Evolutionary conservation across 2,329 filamentous ascomycete species (phyloP), one percentile per base, ranked within the genome.

Genomic region (Akanthomyces dipterigenus): DNA sequence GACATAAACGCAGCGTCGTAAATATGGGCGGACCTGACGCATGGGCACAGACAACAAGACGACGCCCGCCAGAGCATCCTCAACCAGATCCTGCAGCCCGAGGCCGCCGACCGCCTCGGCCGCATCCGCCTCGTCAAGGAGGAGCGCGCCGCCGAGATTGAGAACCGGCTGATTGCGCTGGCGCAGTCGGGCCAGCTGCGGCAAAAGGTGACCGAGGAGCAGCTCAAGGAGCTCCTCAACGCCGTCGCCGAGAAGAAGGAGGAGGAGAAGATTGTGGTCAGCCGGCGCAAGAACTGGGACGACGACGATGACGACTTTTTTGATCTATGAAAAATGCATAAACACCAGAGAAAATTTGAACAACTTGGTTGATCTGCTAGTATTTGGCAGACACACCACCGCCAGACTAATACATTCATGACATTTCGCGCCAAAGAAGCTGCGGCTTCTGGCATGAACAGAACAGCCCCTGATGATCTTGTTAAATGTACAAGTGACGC

Each of bases 121-220:
- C 91, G 95, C 66, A 98, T 99, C 77, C 89, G 93, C 38, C 87
- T 99, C 63, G 95, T 99, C 71, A 98, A 98, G 78, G 91, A 93
- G 73, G 88, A 88, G 68, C 90, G 95, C 70, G 95, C 95, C 40
- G 84, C 83, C 64, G 92, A 97, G 70, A 86, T 99, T 62, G 95
- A 99, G 80, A 93, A 96, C 81, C 79, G 93, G 55, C 84, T 99
- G 61, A 93, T 99, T 75, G 92, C 88, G 86, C 84, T 99, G 62
- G 93, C 95, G 62, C 86, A 92, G 70, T 85, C 88, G 26, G 93
- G 93, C 26, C 95, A 98, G 79, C 80, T 99, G 68, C 82, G 91
- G 60, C 79, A 85, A 64, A 96, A 96, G 74, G 91, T 99, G 51
- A 93, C 89, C 1, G 95, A 99, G 76, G 87, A 88, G 54, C 93